Evolutionary conservation across 2,329 filamentous ascomycete genomes (phyloP).

Genomic region (Exophiala viscosa): DNA sequence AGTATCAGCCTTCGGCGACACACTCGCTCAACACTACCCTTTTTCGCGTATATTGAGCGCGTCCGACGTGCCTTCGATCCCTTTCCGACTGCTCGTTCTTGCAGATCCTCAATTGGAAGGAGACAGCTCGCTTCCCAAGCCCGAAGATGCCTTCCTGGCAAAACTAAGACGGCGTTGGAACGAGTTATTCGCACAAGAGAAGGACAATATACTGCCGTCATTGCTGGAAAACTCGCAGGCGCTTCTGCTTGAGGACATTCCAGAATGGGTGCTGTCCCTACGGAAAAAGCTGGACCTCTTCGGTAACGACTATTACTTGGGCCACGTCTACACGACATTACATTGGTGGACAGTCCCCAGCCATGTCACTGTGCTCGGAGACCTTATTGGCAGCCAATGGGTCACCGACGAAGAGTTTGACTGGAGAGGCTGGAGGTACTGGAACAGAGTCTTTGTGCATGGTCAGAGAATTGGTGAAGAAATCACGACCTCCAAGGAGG

Average conservation of each 20-base stretch:
- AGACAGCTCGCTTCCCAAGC: constrained; percentile 70
- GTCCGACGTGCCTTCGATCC: constrained; percentile 46
- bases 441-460: constrained; percentile 73
- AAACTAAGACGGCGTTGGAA: constrained; percentile 40
- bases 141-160: constrained; percentile 43
- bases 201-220: neutral
- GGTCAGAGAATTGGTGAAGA: constrained; percentile 57
- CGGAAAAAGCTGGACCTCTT: constrained; percentile 82
- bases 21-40: constrained; percentile 36
- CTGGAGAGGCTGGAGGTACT: constrained; percentile 68
- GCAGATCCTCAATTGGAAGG: constrained; percentile 94
- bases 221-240: constrained; percentile 4
- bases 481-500: constrained; percentile 34
- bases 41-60: constrained; percentile 10
- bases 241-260: constrained; percentile 64
- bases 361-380: constrained; percentile 83
- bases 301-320: constrained; percentile 92
- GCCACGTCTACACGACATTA: constrained; percentile 82
- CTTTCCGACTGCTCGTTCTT: constrained; percentile 81
- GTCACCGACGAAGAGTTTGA: constrained; percentile 81
- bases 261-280: constrained; percentile 60
- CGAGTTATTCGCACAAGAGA: neutral
- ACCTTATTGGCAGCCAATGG: constrained; percentile 94
- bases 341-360: constrained; percentile 82
- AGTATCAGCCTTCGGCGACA: constrained; percentile 32